A percentile compares a stretch with the other conserved stretches of the same genome.
phyloP scores from a whole-genome alignment of 495 filamentous ascomycete species.

The Pyronema domesticum region DNA sequence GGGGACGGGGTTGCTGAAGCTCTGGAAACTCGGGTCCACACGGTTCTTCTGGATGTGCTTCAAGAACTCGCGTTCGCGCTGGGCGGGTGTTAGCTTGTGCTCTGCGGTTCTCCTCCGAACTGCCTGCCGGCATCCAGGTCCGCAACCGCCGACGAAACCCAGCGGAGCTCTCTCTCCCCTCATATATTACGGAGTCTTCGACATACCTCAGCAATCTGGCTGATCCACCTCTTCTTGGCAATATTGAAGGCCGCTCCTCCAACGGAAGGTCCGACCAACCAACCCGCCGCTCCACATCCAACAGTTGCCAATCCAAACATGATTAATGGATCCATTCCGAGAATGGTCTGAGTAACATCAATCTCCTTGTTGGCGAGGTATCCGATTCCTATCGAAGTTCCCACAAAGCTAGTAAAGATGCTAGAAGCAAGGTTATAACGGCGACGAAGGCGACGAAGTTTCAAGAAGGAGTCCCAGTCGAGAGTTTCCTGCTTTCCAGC shows the following conservation, averaged over 20 bases:
- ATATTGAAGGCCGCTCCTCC: constrained; percentile 60
- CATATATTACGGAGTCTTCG: not conserved
- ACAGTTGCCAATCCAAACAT: constrained; percentile 60
- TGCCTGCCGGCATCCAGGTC: constrained; percentile 6
- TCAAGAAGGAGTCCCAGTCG: constrained; percentile 89
- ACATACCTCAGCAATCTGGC: constrained; percentile 49
- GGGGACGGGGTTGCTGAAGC: constrained; percentile 46
- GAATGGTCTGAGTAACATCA: constrained; percentile 50
- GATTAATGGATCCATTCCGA: constrained; percentile 71
- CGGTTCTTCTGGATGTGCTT: constrained; percentile 70
- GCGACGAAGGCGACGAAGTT: constrained; percentile 65
- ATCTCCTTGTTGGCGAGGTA: constrained; percentile 46
- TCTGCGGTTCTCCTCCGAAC: constrained; percentile 2
- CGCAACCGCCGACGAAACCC: not conserved
- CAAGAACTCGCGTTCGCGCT: constrained; percentile 91
- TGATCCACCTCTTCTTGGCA: constrained; percentile 44
- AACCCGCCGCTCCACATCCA: constrained; percentile 56
- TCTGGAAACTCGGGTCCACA: constrained; percentile 63
- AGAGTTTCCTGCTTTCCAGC: constrained; percentile 27
- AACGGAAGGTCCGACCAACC: constrained; percentile 67
- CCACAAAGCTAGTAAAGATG: constrained; percentile 40
- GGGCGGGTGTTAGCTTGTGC: not conserved
- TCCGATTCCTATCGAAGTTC: constrained; percentile 42
- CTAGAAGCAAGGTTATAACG: constrained; percentile 64
- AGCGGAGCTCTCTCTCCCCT: not conserved